Evolutionary conservation across 257 asterid species (phyloP).

Genomic region (Plantago elongata): DNA sequence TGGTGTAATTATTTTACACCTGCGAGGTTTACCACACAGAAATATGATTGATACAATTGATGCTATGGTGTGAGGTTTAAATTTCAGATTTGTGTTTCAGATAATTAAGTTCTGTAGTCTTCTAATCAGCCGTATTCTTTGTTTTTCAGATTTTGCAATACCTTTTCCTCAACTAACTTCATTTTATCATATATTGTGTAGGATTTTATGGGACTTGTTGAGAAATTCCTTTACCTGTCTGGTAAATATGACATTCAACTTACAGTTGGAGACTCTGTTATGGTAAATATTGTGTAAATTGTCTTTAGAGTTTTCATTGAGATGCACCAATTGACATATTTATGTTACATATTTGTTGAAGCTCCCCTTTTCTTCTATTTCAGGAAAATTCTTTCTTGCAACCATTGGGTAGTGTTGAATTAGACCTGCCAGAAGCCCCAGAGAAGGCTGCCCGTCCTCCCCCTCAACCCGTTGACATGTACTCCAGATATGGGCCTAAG

Average conservation of each 20-base stretch:
- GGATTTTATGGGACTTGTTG: constrained; percentile 98
- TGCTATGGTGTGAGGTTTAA: no score
- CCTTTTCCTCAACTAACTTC: constrained; percentile 8
- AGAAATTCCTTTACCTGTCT: constrained; percentile 78
- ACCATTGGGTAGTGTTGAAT: constrained; percentile 62
- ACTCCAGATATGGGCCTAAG: constrained; percentile 82
- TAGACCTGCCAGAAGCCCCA: constrained; percentile 89
- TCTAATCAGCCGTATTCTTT: background rate
- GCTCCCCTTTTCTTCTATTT: constrained; percentile 18
- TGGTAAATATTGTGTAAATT: constrained; percentile 48
- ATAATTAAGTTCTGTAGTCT: background rate
- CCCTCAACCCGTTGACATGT: constrained; percentile 60
- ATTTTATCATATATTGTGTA: constrained; percentile 34
- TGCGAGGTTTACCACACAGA: no score
- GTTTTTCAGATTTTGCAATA: constrained; percentile 5
- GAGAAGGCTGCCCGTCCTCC: constrained; percentile 95
- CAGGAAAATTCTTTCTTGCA: constrained; percentile 95
- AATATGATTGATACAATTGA: no score
- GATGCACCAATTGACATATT: constrained; percentile 7
- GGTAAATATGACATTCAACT: constrained; percentile 85
- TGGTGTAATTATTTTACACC: no score
- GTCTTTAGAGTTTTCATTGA: constrained; percentile 8
- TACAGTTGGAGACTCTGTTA: constrained; percentile 79
- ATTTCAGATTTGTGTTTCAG: background rate
- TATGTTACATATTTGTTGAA: constrained; percentile 1